Conservation (phyloP, 176 grass and related monocot genomes). For the Triticum dicoccoides region DNA sequence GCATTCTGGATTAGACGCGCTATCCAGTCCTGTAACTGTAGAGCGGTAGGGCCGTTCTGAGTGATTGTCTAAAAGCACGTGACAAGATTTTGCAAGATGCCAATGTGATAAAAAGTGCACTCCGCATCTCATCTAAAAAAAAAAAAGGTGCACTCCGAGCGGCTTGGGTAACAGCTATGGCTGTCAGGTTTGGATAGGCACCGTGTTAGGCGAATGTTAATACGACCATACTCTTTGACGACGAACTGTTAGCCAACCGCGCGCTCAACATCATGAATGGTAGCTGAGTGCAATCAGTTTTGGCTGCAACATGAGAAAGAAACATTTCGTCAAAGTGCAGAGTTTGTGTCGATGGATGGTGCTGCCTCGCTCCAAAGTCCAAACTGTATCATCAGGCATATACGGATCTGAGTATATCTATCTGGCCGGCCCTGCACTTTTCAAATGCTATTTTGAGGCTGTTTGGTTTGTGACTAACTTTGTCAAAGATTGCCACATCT, state of each 20-base stretch:
- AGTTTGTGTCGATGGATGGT: conserved; percentile 1
- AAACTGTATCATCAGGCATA: background rate
- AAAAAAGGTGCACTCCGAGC: background rate
- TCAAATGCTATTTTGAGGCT: background rate
- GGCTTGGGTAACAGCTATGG: background rate
- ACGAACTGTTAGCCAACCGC: background rate
- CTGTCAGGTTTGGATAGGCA: background rate
- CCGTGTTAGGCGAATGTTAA: background rate
- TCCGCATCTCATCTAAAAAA: no score
- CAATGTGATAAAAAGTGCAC: conserved; percentile 7
- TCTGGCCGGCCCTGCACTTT: background rate
- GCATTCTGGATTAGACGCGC: background rate
- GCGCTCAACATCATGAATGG: background rate
- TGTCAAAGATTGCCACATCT: no score
- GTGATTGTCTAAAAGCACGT: background rate
- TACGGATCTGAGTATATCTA: background rate
- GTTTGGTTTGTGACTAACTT: no score
- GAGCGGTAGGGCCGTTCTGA: background rate
- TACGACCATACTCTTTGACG: background rate
- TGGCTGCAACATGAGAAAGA: background rate
- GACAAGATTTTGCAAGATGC: conserved; percentile 16
- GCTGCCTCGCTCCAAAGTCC: background rate
- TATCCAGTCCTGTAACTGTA: background rate
- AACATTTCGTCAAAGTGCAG: conserved; percentile 19
- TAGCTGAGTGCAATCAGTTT: conserved; percentile 13